phyloP scores from a whole-genome alignment of 2,329 filamentous ascomycete species.

The Zymoseptoria brevis region DNA sequence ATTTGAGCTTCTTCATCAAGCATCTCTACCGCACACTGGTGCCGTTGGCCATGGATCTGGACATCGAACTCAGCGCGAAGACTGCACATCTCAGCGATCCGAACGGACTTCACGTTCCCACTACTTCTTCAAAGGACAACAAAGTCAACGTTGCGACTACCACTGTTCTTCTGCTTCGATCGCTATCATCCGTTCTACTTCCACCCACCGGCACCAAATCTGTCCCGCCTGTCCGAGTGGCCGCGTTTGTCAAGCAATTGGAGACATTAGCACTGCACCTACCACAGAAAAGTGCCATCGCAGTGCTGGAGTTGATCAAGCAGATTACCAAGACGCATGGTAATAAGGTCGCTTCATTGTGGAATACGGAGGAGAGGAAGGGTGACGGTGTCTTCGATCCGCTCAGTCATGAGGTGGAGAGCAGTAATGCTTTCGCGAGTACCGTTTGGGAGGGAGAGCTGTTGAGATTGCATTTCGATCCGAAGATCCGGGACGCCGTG shows the following conservation, averaged over 20 bases:
- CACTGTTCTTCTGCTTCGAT: constrained; percentile 82
- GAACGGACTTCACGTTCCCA: constrained; percentile 49
- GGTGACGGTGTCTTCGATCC: constrained; percentile 83
- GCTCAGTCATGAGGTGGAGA: constrained; percentile 64
- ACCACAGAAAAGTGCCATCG: constrained; percentile 80
- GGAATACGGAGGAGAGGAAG: constrained; percentile 88
- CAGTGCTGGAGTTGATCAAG: constrained; percentile 67
- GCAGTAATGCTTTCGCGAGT: constrained; percentile 80
- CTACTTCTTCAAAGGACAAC: constrained; percentile 31
- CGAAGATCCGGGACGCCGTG: constrained; percentile 64
- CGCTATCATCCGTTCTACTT: constrained; percentile 71
- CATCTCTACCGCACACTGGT: constrained; percentile 85
- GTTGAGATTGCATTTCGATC: constrained; percentile 75
- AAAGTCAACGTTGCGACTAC: constrained; percentile 94
- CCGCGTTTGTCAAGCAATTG: constrained; percentile 87
- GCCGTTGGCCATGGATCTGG: constrained; percentile 68
- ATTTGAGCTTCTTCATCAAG: constrained; percentile 89
- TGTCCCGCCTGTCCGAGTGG: constrained; percentile 75
- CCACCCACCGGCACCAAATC: constrained; percentile 65
- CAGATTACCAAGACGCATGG: constrained; percentile 75
- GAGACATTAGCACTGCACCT: constrained; percentile 74
- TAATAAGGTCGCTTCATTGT: constrained; percentile 74
- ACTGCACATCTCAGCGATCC: constrained; percentile 54
- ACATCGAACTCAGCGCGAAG: constrained; percentile 74
- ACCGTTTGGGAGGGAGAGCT: constrained; percentile 94